Evolutionary conservation across 164 flowering plant species (phyloP).

Genomic region (Hamamelis virginiana): DNA sequence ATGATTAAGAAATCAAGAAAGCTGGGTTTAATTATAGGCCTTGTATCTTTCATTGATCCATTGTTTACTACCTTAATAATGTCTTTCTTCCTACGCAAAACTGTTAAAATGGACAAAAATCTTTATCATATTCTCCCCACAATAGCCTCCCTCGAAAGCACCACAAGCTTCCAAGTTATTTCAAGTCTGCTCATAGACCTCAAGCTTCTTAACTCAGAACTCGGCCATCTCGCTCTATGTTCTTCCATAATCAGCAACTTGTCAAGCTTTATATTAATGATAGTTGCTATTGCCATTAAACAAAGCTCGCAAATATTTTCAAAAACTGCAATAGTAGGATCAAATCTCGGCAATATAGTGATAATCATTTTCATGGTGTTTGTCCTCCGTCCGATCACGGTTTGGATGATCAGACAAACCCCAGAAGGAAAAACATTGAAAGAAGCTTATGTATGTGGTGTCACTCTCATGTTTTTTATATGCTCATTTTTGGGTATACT

Average conservation of each 20-base stretch:
- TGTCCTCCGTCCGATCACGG: slow-evolving; percentile 9
- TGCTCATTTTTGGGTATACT: not conserved
- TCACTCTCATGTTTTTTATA: slow-evolving; percentile 2
- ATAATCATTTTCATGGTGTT: not conserved
- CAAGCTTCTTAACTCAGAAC: slow-evolving; percentile 22
- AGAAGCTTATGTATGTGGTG: not conserved
- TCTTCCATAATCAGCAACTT: slow-evolving; percentile 16
- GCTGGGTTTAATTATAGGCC: slow-evolving; percentile 10
- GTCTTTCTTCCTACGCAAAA: not conserved
- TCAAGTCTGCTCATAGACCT: slow-evolving; percentile 6
- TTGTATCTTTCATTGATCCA: slow-evolving; percentile 6
- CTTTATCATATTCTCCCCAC: not conserved
- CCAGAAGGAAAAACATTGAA: slow-evolving; percentile 19
- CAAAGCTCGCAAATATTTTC: not conserved
- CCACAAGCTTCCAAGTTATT: slow-evolving; percentile 11
- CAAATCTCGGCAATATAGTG: not conserved
- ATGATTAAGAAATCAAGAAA: slow-evolving; percentile 9
- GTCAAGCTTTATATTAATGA: not conserved
- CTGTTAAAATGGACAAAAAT: no score
- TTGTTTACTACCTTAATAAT: not conserved
- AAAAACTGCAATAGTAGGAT: not conserved
- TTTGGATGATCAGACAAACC: slow-evolving; percentile 22
- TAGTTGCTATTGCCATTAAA: not conserved
- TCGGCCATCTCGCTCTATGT: slow-evolving; percentile 23
- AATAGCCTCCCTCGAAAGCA: not conserved